These are phyloP conservation scores for Hemisphaericaspora nanyangensis DNA, from an alignment of 805 yeast genomes.

Conservation along the genomic window DNA sequence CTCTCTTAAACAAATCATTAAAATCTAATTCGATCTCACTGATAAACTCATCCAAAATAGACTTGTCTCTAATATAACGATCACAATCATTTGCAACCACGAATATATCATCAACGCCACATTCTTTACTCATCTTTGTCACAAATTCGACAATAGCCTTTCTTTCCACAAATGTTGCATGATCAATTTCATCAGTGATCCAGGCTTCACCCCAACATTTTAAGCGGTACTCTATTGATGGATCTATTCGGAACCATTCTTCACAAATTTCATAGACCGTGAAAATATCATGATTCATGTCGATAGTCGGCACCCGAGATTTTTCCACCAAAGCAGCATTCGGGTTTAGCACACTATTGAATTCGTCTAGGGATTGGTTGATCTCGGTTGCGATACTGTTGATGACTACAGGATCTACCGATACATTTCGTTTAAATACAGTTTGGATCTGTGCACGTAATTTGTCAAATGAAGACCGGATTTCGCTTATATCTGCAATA, in stretches of 20 bases:
- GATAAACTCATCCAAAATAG: slow-evolving; percentile 11
- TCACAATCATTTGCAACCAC: slow-evolving; percentile 11
- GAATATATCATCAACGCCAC: slow-evolving; percentile 8
- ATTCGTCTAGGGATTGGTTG: slow-evolving; percentile 3
- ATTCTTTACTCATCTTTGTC: slow-evolving; percentile 9
- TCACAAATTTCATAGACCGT: slow-evolving; percentile 12
- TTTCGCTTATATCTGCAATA: neutral
- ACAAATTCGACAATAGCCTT: slow-evolving; percentile 11
- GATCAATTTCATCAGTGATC: slow-evolving; percentile 13
- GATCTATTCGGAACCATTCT: slow-evolving; percentile 10
- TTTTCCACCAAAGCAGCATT: slow-evolving; percentile 1
- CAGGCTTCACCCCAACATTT: slow-evolving; percentile 9
- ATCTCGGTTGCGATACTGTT: slow-evolving; percentile 1
- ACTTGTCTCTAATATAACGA: slow-evolving; percentile 10
- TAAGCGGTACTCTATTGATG: slow-evolving; percentile 8
- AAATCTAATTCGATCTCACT: slow-evolving; percentile 11
- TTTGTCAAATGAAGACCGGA: slow-evolving; percentile 2
- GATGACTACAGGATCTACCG: slow-evolving; percentile 3
- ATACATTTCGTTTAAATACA: neutral
- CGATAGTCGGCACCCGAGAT: slow-evolving; percentile 6
- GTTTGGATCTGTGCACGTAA: slow-evolving; percentile 2
- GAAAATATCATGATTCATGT: slow-evolving; percentile 11
- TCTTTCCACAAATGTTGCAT: slow-evolving; percentile 10
- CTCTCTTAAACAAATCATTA: slow-evolving; percentile 9
- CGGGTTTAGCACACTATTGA: slow-evolving; percentile 1